These are phyloP conservation scores for Sporothrix variecibatus DNA, from an alignment of 2,329 filamentous ascomycete species.

Conservation along the genomic window DNA sequence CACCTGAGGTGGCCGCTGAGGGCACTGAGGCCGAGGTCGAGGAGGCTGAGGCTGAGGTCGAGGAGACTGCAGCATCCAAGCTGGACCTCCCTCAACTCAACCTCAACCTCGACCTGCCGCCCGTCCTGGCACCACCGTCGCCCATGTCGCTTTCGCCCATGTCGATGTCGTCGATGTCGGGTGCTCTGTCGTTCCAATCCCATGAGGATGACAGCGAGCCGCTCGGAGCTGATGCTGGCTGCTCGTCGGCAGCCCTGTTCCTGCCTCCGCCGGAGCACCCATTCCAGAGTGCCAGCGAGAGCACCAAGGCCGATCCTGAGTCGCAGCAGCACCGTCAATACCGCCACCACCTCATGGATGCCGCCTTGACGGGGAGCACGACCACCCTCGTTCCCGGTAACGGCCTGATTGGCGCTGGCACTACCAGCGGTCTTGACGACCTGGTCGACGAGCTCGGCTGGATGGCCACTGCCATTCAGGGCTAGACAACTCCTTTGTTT, in stretches of 20 bases:
- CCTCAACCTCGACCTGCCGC: slow-evolving; percentile 11
- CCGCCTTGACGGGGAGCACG: slow-evolving; percentile 32
- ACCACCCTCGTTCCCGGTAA: slow-evolving; percentile 38
- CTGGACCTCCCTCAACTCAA: slow-evolving; percentile 33
- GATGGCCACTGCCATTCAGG: slow-evolving; percentile 52
- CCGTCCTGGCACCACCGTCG: slow-evolving; percentile 20
- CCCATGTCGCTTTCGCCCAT: slow-evolving; percentile 23
- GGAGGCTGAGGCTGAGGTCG: slow-evolving; percentile 40
- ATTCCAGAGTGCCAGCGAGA: neutral
- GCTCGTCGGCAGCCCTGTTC: neutral
- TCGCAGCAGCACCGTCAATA: slow-evolving; percentile 27
- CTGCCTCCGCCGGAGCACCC: slow-evolving; percentile 10
- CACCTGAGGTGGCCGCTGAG: slow-evolving; percentile 37
- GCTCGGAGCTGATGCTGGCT: neutral
- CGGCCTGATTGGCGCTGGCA: slow-evolving; percentile 32
- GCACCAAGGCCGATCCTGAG: slow-evolving; percentile 2
- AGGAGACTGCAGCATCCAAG: slow-evolving; percentile 25
- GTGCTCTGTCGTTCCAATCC: slow-evolving; percentile 11
- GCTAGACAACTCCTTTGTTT: slow-evolving; percentile 20
- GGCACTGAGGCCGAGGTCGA: slow-evolving; percentile 40
- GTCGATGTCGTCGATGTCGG: slow-evolving; percentile 12
- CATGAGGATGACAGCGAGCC: slow-evolving; percentile 19
- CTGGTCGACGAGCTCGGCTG: slow-evolving; percentile 51
- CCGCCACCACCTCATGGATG: slow-evolving; percentile 36
- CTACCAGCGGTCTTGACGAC: slow-evolving; percentile 37